Percentiles rank a stretch among this genome's conserved stretches.
phyloP scores from a whole-genome alignment of 2,329 filamentous ascomycete genomes.

The Aspergillus cejpii region DNA sequence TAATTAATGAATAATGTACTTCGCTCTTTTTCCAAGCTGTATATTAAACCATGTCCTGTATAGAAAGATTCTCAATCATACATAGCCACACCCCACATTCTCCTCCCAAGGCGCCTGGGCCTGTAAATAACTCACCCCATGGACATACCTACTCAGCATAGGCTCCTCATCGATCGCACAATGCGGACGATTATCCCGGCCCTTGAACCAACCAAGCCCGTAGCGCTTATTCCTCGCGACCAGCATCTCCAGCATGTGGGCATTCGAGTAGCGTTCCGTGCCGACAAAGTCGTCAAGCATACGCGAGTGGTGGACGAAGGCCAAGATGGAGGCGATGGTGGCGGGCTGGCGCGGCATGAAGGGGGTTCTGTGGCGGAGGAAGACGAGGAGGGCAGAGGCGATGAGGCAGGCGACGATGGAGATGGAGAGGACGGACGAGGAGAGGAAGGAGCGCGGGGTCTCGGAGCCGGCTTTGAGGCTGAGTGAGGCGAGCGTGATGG shows the following conservation, averaged over 20 bases:
- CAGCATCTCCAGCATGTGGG: constrained; percentile 57
- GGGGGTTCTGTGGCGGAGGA: constrained; percentile 56
- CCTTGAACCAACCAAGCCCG: constrained; percentile 69
- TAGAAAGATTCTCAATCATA: too few relatives aligned
- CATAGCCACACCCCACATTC: too few relatives aligned
- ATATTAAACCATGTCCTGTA: too few relatives aligned
- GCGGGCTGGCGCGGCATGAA: constrained; percentile 73
- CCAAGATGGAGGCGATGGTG: constrained; percentile 68
- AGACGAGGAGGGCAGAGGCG: constrained; percentile 54
- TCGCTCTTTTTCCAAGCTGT: too few relatives aligned
- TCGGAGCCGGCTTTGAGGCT: constrained; percentile 38
- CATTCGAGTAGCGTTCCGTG: constrained; percentile 56
- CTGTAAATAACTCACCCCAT: constrained; percentile 44
- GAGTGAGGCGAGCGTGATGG: constrained; percentile 45
- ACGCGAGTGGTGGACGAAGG: constrained; percentile 72
- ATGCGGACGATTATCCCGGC: constrained; percentile 65
- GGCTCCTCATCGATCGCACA: constrained; percentile 74
- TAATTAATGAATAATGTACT: too few relatives aligned
- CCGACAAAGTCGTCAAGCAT: constrained; percentile 72
- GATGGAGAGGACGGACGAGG: constrained; percentile 56
- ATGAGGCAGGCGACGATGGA: constrained; percentile 62
- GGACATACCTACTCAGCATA: constrained; percentile 58
- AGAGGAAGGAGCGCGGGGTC: constrained; percentile 56
- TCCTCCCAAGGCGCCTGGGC: constrained; percentile 26
- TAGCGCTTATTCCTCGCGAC: constrained; percentile 60